These are phyloP conservation scores for Penicillium canariense DNA, from an alignment of 495 filamentous ascomycete species.

Conservation along the genomic window DNA sequence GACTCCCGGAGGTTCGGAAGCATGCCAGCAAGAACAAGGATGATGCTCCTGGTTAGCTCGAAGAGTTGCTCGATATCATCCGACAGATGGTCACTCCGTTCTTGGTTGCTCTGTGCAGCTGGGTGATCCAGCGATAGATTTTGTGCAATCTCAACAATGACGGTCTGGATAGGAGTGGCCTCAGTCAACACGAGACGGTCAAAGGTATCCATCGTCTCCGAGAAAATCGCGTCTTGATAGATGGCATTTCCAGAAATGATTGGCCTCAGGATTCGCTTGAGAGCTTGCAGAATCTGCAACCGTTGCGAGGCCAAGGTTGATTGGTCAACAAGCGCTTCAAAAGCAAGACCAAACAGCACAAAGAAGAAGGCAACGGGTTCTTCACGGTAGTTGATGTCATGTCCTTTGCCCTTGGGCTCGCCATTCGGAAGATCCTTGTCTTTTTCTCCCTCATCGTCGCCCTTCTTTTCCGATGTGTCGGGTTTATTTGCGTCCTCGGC, in stretches of 20 bases:
- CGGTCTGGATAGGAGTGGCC: conserved; percentile 79
- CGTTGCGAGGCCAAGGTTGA: conserved; percentile 76
- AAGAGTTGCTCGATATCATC: conserved; percentile 99
- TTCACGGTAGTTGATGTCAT: conserved; percentile 93
- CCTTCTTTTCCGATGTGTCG: conserved; percentile 13
- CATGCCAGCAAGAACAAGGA: conserved; percentile 82
- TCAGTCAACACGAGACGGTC: conserved; percentile 93
- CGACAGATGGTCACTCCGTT: conserved; percentile 71
- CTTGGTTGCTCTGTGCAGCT: conserved; percentile 69
- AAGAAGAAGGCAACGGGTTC: conserved; percentile 99
- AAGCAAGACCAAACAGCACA: conserved; percentile 92
- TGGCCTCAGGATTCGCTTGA: conserved; percentile 92
- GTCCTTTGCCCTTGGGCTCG: conserved; percentile 52
- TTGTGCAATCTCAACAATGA: conserved; percentile 89
- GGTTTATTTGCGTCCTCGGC: conserved; percentile 16
- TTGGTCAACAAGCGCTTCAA: conserved; percentile 87
- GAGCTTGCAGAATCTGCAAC: conserved; percentile 81
- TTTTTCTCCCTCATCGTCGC: conserved; percentile 48
- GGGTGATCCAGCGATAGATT: conserved; percentile 89
- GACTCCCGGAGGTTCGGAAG: conserved; percentile 82
- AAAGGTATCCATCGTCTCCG: conserved; percentile 93
- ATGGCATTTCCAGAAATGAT: conserved; percentile 96
- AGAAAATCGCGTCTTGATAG: conserved; percentile 93
- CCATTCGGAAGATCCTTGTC: conserved; percentile 39
- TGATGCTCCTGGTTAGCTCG: conserved; percentile 91